These are phyloP conservation scores for Ustilago vetiveriae DNA, from an alignment of 1,284 basidiomycete genomes.

Conservation along the genomic window DNA sequence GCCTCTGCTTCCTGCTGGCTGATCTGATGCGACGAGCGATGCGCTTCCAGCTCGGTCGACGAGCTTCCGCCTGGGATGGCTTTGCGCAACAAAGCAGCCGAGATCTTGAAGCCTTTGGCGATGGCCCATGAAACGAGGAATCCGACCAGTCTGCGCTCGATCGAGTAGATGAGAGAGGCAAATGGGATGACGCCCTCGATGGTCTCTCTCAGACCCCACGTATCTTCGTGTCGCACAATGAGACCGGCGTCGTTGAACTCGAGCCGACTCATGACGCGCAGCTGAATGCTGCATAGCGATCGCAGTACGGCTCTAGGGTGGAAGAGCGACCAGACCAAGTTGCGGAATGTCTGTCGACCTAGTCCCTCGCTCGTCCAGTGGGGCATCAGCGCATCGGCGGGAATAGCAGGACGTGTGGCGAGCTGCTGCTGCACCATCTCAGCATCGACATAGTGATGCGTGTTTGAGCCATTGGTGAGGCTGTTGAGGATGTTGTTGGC, in stretches of 20 bases:
- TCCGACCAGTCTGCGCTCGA: slow-evolving; percentile 59
- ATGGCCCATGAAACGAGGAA: slow-evolving; percentile 60
- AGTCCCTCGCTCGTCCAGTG: slow-evolving; percentile 63
- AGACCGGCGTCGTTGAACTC: slow-evolving; percentile 67
- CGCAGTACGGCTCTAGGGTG: slow-evolving; percentile 57
- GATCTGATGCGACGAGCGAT: slow-evolving; percentile 11
- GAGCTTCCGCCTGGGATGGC: slow-evolving; percentile 26
- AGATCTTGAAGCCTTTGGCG: slow-evolving; percentile 56
- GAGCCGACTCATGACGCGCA: slow-evolving; percentile 64
- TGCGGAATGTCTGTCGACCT: slow-evolving; percentile 55
- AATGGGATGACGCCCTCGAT: slow-evolving; percentile 65
- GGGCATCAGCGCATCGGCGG: slow-evolving; percentile 55
- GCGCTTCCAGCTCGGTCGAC: slow-evolving; percentile 19
- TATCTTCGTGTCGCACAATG: slow-evolving; percentile 66
- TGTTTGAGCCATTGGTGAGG: slow-evolving; percentile 21
- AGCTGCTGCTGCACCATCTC: slow-evolving; percentile 39
- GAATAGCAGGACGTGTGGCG: slow-evolving; percentile 49
- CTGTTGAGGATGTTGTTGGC: slow-evolving; percentile 8
- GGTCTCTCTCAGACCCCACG: slow-evolving; percentile 65
- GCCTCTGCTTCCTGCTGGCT: slow-evolving; percentile 40
- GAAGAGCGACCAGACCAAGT: slow-evolving; percentile 57
- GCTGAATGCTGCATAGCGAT: slow-evolving; percentile 60
- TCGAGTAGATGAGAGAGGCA: slow-evolving; percentile 57
- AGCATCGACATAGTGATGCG: slow-evolving; percentile 42
- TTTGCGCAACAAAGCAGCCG: slow-evolving; percentile 39